A percentile compares a stretch with the other conserved stretches of the same genome.
Conservation (phyloP, 2,329 filamentous ascomycete genomes). For the Alternaria alternata region DNA sequence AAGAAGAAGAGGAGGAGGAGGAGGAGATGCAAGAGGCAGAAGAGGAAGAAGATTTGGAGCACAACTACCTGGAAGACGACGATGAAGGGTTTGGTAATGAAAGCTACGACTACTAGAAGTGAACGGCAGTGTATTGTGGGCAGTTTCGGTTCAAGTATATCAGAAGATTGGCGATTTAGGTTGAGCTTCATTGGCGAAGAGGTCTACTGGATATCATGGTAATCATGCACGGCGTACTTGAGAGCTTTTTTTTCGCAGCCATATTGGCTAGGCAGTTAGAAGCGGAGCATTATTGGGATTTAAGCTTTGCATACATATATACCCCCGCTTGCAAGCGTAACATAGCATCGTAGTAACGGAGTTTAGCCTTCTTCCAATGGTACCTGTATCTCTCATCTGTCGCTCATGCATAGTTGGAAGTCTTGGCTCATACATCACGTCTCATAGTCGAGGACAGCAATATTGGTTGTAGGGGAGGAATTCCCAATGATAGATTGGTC, state of each 20-base stretch:
- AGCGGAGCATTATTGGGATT: not conserved
- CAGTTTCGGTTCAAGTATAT: not conserved
- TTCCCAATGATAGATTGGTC: constrained; percentile 47
- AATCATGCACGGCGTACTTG: not conserved
- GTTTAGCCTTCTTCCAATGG: constrained; percentile 5
- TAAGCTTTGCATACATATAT: constrained; percentile 24
- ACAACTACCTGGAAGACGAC: constrained; percentile 53
- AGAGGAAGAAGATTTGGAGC: constrained; percentile 51
- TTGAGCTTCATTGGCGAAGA: constrained; percentile 3
- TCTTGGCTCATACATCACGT: not conserved
- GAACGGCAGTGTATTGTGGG: not conserved
- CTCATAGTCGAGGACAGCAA: not conserved
- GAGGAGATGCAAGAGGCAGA: constrained; percentile 49
- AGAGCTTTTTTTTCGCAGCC: not conserved
- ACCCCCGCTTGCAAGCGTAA: constrained; percentile 21
- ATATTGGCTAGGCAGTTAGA: not conserved
- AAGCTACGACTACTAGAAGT: constrained; percentile 36
- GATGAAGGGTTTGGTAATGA: constrained; percentile 56
- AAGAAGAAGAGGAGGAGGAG: constrained; percentile 19
- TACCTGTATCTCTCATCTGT: not conserved
- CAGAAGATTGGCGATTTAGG: not conserved
- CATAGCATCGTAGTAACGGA: constrained; percentile 19
- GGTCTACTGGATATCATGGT: not conserved
- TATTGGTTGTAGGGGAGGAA: constrained; percentile 44
- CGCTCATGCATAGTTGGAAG: not conserved